Base-by-base conservation (phyloP, 768 basidiomycete genomes). In the Termitomyces sp. region DNA sequence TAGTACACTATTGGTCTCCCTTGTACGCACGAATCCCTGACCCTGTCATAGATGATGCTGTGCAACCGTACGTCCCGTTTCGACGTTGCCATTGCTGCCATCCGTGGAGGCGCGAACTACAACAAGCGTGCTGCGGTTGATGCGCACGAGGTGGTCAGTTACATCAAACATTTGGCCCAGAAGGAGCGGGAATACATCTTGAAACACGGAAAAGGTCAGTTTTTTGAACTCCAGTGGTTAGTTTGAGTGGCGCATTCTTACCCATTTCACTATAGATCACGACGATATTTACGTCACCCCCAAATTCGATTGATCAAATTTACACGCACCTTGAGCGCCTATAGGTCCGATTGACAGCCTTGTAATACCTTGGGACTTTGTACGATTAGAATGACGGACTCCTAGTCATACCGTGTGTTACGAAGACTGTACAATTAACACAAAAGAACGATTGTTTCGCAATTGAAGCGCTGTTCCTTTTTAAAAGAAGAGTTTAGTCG, bases 31-130 rank as follows among this genome's bases (percentile, higher is more conserved):
- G 9, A 26, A 20, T 62, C 38, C 40, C 41, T 47, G 9, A 48
- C 23, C 9, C 36, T 9, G 18, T n/a, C 4, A 30, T 35, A 87
- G 84, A 90, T 89, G 89, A 86, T 89, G 88, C 70, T 89, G 18
- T 79, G 79, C 68, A 90, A 90, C 70, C 72, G 76, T 54, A 86
- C 86, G 0, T 88, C 87, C 33, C 79, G 88, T 40, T 90, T 83
- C 69, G 75, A 86, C 56, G 79, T 89, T 41, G 88, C 88, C 35
- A 72, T 80, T 5, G 77, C 77, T 13, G 88, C 87, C 8, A 75
- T 90, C 38, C 78, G 79, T 14, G 81, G 80, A 36, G 86, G 79
- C 10, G 81, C 85, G 7, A 61, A 64, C 35, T 67, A 71, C 56
- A 89, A 89, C 64, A 65, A 77, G 20, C 76, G 74, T 48, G 80